Evolutionary conservation across 2,329 filamentous ascomycete species (phyloP).

Genomic region (Coniochaeta pulveracea): DNA sequence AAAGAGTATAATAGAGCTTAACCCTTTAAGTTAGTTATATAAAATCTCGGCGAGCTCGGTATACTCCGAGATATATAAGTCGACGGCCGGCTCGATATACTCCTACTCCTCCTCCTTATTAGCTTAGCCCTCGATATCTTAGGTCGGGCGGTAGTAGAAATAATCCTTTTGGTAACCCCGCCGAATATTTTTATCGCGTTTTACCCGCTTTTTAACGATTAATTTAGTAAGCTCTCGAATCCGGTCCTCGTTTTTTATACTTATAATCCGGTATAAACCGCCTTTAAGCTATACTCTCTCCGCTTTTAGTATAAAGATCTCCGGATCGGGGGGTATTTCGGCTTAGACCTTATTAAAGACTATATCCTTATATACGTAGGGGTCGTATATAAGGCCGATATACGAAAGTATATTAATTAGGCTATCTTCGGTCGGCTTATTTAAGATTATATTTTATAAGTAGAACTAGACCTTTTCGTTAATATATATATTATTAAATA

Average conservation of each 20-base stretch:
- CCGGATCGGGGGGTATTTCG: background rate
- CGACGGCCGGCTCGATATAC: background rate
- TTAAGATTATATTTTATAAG: slow-evolving; percentile 17
- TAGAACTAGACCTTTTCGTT: slow-evolving; percentile 18
- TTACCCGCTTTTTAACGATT: slow-evolving; percentile 12
- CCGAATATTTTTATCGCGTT: slow-evolving; percentile 9
- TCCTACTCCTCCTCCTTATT: slow-evolving; percentile 4
- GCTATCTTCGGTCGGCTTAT: slow-evolving; percentile 12
- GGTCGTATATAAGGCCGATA: slow-evolving; percentile 17
- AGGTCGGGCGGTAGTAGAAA: slow-evolving; percentile 12
- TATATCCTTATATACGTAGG: slow-evolving; percentile 15
- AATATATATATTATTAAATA: slow-evolving; percentile 16
- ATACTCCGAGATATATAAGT: background rate
- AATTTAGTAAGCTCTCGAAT: slow-evolving; percentile 13
- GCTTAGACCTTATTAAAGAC: slow-evolving; percentile 18
- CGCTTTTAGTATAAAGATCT: background rate
- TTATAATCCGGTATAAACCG: slow-evolving; percentile 1
- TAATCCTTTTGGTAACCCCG: slow-evolving; percentile 16
- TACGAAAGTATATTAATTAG: slow-evolving; percentile 13
- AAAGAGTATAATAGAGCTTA: background rate
- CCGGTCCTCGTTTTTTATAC: slow-evolving; percentile 11
- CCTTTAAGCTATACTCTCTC: background rate
- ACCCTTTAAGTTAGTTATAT: background rate
- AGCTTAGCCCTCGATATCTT: slow-evolving; percentile 16
- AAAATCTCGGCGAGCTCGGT: background rate